Base-by-base conservation (phyloP, 2,329 filamentous ascomycete genomes). In the Colletotrichum sp. region DNA sequence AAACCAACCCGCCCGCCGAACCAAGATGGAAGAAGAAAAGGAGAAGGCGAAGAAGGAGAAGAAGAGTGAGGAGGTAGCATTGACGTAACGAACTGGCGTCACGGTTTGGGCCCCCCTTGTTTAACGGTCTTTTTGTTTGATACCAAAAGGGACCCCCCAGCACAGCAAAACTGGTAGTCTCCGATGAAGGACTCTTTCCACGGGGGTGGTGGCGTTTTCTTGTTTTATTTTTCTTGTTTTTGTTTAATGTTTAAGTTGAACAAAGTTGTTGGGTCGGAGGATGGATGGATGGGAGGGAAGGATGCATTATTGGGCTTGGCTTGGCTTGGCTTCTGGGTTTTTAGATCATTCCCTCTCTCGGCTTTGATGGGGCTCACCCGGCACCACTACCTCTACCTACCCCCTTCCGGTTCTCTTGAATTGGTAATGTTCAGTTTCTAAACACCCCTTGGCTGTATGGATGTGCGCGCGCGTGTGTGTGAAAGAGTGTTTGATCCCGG, bases 61-160 rank as follows among this genome's bases (percentile, higher is more conserved):
- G 58, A 55, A 26, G 59, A 61, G 26, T 10, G 36, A 52, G 21
- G 58, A 43, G 24, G 36, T 30, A 72, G 68, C 56, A 75, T 75
- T 73, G 73, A 75, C 73, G 69, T 75, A 75, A 73, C 43, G 69
- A 75, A 68, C 69, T 73, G 73, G 73, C 73, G 73, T 75, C 73
- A 73, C 73, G 73, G 73, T 61, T 52, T 52, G 43, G 43, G n/a
- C 43, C 43, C 43, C 43, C 58, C 73, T 63, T 75, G 32, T 74
- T 61, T 74, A 52, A 52, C 55, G 61, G 62, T 61, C 58, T 61
- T 73, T 64, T 62, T 69, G 56, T 65, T 64, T 66, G 56, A n/a
- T 66, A 65, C 34, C 55, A 36, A 48, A 56, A 65, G 56, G 71
- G 21, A 32, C 32, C 43, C 4, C 10, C 43, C 48, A 61, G 32